Evolutionary conservation across 352 stramenopile genomes (phyloP).

Genomic region (Phytophthora sp.): DNA sequence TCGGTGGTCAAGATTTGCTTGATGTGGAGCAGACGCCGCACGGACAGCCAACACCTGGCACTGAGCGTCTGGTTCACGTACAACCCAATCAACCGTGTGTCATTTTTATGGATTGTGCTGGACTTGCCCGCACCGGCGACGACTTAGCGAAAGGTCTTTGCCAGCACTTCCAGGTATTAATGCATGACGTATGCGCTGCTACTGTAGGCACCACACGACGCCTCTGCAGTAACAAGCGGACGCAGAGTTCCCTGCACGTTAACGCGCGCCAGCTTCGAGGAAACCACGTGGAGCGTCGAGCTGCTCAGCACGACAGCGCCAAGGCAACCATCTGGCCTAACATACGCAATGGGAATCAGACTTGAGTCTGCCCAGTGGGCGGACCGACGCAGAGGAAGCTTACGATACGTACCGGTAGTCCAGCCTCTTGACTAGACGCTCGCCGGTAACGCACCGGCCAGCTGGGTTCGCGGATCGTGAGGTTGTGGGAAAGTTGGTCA

Average conservation of each 20-base stretch:
- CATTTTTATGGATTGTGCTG: conserved; percentile 22
- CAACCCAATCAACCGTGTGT: conserved; percentile 27
- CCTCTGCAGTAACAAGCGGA: conserved; percentile 28
- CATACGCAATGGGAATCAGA: neutral
- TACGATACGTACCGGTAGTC: too few species aligned
- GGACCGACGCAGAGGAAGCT: conserved; percentile 20
- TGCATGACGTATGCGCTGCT: too few species aligned
- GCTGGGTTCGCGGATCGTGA: conserved; percentile 15
- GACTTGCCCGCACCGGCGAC: neutral
- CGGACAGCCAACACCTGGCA: conserved; percentile 24
- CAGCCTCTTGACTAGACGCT: too few species aligned
- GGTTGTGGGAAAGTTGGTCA: conserved; percentile 12
- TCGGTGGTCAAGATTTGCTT: conserved; percentile 16
- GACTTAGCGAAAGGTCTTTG: neutral
- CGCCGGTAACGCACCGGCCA: conserved; percentile 2
- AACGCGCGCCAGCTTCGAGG: conserved; percentile 17
- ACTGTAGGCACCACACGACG: neutral
- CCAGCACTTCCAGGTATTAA: too few species aligned
- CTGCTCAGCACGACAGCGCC: conserved; percentile 19
- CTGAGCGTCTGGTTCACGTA: conserved; percentile 25
- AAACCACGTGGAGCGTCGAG: conserved; percentile 21
- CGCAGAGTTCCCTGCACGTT: conserved; percentile 13
- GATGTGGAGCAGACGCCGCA: conserved; percentile 21
- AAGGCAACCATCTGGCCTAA: neutral
- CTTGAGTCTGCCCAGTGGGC: conserved; percentile 13